Base-by-base conservation (phyloP, 2,329 filamentous ascomycete species). In the Cordyceps cateniannulata region DNA sequence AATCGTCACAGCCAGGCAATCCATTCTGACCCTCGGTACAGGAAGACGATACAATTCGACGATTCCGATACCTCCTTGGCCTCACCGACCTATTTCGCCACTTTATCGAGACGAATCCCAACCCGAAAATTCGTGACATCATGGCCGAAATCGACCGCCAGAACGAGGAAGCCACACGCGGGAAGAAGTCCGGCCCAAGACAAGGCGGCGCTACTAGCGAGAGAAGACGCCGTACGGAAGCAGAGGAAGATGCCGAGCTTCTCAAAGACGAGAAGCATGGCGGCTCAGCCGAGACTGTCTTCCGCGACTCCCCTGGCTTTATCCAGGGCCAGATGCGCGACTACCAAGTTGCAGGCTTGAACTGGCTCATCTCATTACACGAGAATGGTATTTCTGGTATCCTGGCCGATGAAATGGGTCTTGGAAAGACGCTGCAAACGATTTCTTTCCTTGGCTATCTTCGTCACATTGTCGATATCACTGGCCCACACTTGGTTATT, bases 311-410 rank as follows among this genome's bases (percentile, higher is more conserved):
- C 2, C 95, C 95, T 14, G 76, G 87, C n/a, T 99, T 90, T 71
- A 87, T 99, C 64, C 78, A 96, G 18, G 89, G 95, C 49, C 79
- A 84, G 61, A 97, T 99, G 91, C 87, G 95, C 71, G 95, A 99
- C 74, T 99, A 99, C 75, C 95, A 99, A 74, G 81, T 99, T 67
- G 90, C 91, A 38, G 95, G 95, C 66, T 81, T 99, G 66, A 99
- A 99, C 74, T 99, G 95, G 95, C 83, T 99, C 50, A 92, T 99
- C 67, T 98, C 93, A 14, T 82, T 99, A 6, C 95, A 99, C 69
- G 95, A 99, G 75, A 99, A 99, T 69, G 95, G 95, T 79, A 99
- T 99, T 66, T 98, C 93, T 22, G 95, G 95, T 67, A 99, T 99
- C 65, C 80, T 99, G 54, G 95, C 95, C 63, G 95, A 99, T 71